Evolutionary conservation across 345 rosid genomes (phyloP).

Genomic region (Lepidium africanum): DNA sequence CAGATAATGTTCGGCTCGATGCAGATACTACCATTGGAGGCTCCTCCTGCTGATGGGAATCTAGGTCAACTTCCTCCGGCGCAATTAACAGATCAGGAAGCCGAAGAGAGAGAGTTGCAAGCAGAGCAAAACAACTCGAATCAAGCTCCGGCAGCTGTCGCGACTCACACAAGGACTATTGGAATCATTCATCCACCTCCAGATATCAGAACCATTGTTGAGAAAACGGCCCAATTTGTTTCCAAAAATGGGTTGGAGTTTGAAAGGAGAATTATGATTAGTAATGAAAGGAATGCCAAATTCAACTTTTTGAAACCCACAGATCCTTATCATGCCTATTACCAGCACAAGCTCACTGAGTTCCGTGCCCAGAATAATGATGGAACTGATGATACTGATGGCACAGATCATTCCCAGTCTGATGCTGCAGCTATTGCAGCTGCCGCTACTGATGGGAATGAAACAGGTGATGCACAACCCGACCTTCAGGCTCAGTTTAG

Average conservation of each 20-base stretch:
- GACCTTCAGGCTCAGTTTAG: slow-evolving; percentile 64
- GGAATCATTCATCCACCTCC: slow-evolving; percentile 90
- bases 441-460: slow-evolving; percentile 27
- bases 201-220: slow-evolving; percentile 71
- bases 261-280: slow-evolving; percentile 63
- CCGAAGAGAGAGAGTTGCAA: slow-evolving; percentile 31
- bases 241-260: slow-evolving; percentile 74
- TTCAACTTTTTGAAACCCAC: slow-evolving; percentile 61
- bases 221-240: slow-evolving; percentile 73
- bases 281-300: slow-evolving; percentile 57
- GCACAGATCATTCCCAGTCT: slow-evolving; percentile 30
- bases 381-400: slow-evolving; percentile 34
- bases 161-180: slow-evolving; percentile 72
- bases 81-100: slow-evolving; percentile 42
- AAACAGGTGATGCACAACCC: slow-evolving; percentile 34
- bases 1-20: slow-evolving; percentile 43
- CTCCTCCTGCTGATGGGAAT: slow-evolving; percentile 63
- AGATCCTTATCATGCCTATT: slow-evolving; percentile 77
- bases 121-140: slow-evolving; percentile 38
- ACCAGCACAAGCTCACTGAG: slow-evolving; percentile 64
- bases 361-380: slow-evolving; percentile 52
- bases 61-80: slow-evolving; percentile 53
- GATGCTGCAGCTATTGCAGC: slow-evolving; percentile 18
- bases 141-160: slow-evolving; percentile 39
- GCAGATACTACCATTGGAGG: slow-evolving; percentile 69